Conservation (phyloP, 75 land plant genomes). For the Pinus albicaulis region DNA sequence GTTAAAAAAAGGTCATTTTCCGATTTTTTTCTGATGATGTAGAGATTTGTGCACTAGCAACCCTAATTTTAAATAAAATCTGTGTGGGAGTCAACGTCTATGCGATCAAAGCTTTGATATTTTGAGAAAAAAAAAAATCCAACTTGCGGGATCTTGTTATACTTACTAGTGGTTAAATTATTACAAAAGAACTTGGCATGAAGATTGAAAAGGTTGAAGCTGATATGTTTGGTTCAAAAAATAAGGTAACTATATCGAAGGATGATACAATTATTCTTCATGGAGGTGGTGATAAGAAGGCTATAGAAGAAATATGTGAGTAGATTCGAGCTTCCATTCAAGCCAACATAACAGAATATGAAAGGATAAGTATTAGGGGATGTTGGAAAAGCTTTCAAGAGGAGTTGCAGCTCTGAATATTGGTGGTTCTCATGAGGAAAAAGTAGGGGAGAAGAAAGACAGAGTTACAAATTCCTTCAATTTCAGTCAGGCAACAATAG, state of each 20-base stretch:
- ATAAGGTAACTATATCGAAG: conserved; percentile 53
- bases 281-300: conserved; percentile 56
- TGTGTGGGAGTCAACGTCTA: conserved; percentile 85
- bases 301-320: conserved; percentile 62
- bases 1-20: conserved; percentile 63
- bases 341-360: too few species aligned
- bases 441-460: too few species aligned
- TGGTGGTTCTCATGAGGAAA: too few species aligned
- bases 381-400: too few species aligned
- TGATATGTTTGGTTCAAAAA: conserved; percentile 45
- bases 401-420: too few species aligned
- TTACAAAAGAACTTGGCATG: conserved; percentile 51
- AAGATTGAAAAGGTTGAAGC: conserved; percentile 40
- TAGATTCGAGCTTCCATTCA: conserved; percentile 6
- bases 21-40: conserved; percentile 94
- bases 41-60: conserved; percentile 77
- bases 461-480: too few species aligned
- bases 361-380: too few species aligned
- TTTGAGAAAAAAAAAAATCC: conserved; percentile 51
- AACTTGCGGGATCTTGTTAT: conserved; percentile 46
- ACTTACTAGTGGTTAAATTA: conserved; percentile 55
- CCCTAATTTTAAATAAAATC: conserved; percentile 73
- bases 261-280: conserved; percentile 52
- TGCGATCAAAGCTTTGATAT: conserved; percentile 61
- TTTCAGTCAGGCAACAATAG: too few species aligned